Evolutionary conservation across 257 asterid species (phyloP).

Genomic region (Solanum pennellii): DNA sequence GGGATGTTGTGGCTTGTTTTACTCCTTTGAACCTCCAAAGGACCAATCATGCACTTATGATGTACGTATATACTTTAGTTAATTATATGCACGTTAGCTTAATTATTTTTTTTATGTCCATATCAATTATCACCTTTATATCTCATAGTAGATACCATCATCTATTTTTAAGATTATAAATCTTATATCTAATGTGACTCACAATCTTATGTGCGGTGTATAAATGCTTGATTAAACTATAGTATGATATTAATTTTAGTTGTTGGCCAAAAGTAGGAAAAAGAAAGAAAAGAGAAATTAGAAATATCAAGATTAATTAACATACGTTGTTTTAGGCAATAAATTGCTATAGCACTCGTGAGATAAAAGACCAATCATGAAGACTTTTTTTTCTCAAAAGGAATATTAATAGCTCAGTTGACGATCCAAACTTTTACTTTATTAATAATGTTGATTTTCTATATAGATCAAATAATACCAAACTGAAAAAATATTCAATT

Average conservation of each 20-base stretch:
- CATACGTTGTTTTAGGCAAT: background rate
- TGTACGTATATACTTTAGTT: constrained; percentile 21
- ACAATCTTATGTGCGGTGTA: background rate
- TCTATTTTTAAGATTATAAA: background rate
- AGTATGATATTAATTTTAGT: background rate
- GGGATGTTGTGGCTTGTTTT: constrained; percentile 75
- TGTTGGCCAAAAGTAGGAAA: background rate
- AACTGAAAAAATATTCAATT: background rate
- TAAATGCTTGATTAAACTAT: background rate
- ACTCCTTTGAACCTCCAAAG: constrained; percentile 68
- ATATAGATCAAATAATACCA: too few relatives aligned
- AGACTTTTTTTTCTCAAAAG: too few relatives aligned
- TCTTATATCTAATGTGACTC: background rate
- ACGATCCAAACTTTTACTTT: background rate
- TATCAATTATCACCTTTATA: background rate
- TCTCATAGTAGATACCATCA: background rate
- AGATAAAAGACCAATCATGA: background rate
- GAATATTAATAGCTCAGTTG: background rate
- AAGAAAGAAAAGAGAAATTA: background rate
- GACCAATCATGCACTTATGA: constrained; percentile 55
- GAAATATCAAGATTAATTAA: background rate
- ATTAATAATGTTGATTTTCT: too few relatives aligned
- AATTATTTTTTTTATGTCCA: background rate
- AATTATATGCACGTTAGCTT: background rate
- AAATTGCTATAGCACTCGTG: background rate